Conservation (phyloP, 1,139 yeast species). For the Pichia cactophila region DNA sequence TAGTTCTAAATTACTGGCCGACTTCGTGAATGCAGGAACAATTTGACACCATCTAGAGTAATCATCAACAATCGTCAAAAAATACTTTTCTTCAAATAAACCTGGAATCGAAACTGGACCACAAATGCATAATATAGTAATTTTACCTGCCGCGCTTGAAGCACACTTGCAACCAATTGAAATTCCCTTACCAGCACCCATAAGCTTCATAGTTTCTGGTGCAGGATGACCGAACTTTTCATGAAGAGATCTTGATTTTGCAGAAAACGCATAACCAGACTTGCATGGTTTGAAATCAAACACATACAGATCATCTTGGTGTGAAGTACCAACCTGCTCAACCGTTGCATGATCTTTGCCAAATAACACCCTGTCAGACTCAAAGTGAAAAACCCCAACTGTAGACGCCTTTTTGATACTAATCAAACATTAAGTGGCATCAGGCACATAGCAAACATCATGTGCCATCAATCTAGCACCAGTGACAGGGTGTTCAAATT, state of each 20-base stretch:
- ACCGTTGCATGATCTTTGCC: neutral
- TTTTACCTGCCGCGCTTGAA: neutral
- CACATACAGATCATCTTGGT: neutral
- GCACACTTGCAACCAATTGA: neutral
- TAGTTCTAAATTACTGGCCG: no score
- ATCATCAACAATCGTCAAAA: neutral
- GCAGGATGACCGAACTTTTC: neutral
- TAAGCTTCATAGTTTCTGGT: neutral
- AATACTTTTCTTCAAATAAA: neutral
- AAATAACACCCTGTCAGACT: neutral
- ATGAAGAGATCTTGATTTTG: neutral
- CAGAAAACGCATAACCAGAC: neutral
- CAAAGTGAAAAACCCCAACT: neutral
- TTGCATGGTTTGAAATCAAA: neutral
- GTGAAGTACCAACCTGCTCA: neutral
- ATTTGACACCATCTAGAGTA: neutral
- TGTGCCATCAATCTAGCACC: neutral
- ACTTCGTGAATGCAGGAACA: neutral
- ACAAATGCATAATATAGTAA: neutral
- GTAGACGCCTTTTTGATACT: neutral
- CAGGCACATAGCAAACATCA: neutral
- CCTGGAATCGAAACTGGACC: neutral
- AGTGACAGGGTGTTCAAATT: neutral
- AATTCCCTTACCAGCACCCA: neutral
- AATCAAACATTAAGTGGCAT: neutral